These are phyloP conservation scores for Podospora pseudoanserina DNA, from an alignment of 495 filamentous ascomycete genomes.

Conservation along the genomic window DNA sequence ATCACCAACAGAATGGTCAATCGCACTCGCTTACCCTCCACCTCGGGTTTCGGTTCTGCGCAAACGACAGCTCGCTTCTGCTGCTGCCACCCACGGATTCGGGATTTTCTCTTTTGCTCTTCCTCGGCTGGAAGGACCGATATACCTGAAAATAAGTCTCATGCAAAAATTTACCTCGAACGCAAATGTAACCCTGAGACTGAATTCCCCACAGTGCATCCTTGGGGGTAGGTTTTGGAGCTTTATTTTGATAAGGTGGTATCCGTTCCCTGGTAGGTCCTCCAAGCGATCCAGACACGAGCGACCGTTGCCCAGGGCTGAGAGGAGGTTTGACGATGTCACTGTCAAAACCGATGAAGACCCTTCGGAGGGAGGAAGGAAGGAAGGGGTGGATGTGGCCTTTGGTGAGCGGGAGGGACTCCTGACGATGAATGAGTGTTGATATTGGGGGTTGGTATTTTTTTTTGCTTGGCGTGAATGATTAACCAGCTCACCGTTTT, in stretches of 20 bases:
- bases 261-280: not conserved
- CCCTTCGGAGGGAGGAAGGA: not conserved
- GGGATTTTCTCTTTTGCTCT: not conserved
- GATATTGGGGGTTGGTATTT: not conserved
- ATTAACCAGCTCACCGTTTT: not conserved
- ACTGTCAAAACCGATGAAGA: not conserved
- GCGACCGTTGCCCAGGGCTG: not conserved
- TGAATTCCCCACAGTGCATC: not conserved
- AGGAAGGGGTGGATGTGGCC: not conserved
- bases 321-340: not conserved
- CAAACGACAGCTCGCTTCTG: not conserved
- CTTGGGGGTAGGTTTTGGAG: not conserved
- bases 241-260: not conserved
- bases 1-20: not conserved
- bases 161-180: not conserved
- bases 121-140: conserved; percentile 21
- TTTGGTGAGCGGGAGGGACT: not conserved
- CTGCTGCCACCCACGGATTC: not conserved
- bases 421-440: not conserved
- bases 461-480: not conserved
- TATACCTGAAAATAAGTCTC: not conserved
- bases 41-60: not conserved
- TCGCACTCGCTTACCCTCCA: not conserved
- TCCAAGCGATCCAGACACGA: not conserved
- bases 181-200: not conserved